phyloP scores from a whole-genome alignment of 2,329 filamentous ascomycete species.

The Alternaria novae-zelandiae region DNA sequence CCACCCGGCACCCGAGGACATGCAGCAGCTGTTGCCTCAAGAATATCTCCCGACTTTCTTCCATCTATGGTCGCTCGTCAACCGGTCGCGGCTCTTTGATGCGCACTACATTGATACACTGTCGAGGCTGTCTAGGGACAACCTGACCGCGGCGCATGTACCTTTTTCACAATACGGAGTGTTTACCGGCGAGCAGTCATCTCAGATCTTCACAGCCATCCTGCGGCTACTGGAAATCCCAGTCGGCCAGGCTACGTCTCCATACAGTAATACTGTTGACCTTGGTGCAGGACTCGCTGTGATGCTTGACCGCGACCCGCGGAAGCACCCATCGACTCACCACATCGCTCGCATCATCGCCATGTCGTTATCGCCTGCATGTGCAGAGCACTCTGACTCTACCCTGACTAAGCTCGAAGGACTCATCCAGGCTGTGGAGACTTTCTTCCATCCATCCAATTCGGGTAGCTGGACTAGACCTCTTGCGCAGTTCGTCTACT shows the following conservation, averaged over 20 bases:
- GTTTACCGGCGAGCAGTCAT: conserved; percentile 89
- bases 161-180: conserved; percentile 87
- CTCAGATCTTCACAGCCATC: conserved; percentile 90
- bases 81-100: conserved; percentile 86
- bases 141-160: conserved; percentile 74
- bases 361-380: conserved; percentile 87
- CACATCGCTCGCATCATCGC: conserved; percentile 92
- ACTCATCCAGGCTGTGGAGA: conserved; percentile 92
- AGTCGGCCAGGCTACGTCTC: conserved; percentile 92
- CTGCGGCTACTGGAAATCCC: conserved; percentile 91
- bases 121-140: conserved; percentile 85
- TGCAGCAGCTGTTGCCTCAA: conserved; percentile 80
- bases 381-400: conserved; percentile 77
- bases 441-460: conserved; percentile 98
- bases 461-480: conserved; percentile 90
- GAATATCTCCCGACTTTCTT: conserved; percentile 93
- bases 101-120: conserved; percentile 87
- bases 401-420: conserved; percentile 86
- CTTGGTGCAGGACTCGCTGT: conserved; percentile 81
- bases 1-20: conserved; percentile 72
- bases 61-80: conserved; percentile 93
- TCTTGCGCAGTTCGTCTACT: conserved; percentile 87
- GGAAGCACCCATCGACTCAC: conserved; percentile 90
- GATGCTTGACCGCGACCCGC: conserved; percentile 88
- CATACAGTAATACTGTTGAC: conserved; percentile 82